Percentiles rank a stretch among this genome's conserved stretches.
Conservation (phyloP, 208 protist genomes). For the Tritrichomonas musculus region DNA sequence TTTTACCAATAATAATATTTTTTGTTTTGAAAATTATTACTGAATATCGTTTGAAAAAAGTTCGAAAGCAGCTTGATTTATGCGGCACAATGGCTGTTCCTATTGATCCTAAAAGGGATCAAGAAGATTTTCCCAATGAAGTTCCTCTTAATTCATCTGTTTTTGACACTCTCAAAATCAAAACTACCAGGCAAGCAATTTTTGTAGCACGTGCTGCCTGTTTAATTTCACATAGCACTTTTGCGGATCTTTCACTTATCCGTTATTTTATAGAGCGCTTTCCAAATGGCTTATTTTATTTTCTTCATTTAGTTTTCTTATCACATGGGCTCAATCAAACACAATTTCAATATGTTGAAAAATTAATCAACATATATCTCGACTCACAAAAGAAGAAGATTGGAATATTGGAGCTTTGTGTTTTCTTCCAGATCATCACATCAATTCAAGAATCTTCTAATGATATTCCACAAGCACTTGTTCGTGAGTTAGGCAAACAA, state of each 20-base stretch:
- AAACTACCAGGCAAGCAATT: background rate
- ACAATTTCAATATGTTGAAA: background rate
- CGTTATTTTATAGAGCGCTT: background rate
- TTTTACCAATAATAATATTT: background rate
- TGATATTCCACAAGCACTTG: background rate
- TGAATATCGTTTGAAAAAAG: background rate
- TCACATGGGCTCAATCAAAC: too few species aligned
- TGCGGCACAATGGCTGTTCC: too few species aligned
- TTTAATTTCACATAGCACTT: background rate
- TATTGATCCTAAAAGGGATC: background rate
- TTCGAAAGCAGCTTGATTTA: background rate
- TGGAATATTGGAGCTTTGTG: background rate
- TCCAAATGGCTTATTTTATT: background rate
- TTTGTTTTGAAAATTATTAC: background rate
- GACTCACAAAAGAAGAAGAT: background rate
- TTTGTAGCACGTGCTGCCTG: background rate
- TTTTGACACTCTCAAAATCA: background rate
- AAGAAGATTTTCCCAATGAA: background rate
- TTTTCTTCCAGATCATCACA: background rate
- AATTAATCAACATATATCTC: background rate
- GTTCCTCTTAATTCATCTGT: background rate
- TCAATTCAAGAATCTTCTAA: constrained; percentile 13
- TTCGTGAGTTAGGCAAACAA: background rate
- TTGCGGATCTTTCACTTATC: background rate
- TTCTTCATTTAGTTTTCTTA: background rate